Conservation (phyloP, 2,329 filamentous ascomycete species). For the Colletotrichum paranaense region DNA sequence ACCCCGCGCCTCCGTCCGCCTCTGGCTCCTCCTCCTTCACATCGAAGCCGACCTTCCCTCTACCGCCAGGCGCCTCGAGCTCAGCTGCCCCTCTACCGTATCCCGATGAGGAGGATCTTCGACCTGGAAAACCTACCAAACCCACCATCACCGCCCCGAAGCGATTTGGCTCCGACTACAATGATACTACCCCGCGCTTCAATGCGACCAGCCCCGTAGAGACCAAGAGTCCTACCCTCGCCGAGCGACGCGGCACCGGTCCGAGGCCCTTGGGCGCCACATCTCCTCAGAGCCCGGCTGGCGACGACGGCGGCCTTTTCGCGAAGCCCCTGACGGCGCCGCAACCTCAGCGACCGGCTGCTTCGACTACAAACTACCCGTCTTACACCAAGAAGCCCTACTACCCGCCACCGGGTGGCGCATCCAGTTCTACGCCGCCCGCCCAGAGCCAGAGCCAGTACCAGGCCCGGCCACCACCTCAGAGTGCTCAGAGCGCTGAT, state of each 20-base stretch:
- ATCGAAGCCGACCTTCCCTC: conserved; percentile 68
- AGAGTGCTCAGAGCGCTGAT: conserved; percentile 40
- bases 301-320: conserved; percentile 83
- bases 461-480: conserved; percentile 40
- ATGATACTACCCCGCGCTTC: conserved; percentile 65
- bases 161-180: conserved; percentile 57
- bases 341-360: conserved; percentile 52
- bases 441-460: conserved; percentile 43
- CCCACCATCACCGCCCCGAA: conserved; percentile 54
- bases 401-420: conserved; percentile 66
- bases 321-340: conserved; percentile 69
- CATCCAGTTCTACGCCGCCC: conserved; percentile 34
- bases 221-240: conserved; percentile 73
- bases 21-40: conserved; percentile 52
- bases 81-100: conserved; percentile 77
- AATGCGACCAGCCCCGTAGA: conserved; percentile 61
- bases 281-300: conserved; percentile 82
- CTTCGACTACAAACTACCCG: conserved; percentile 56
- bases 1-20: conserved; percentile 58
- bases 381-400: conserved; percentile 68
- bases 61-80: conserved; percentile 77
- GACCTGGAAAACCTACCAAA: conserved; percentile 52
- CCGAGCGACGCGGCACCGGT: conserved; percentile 83
- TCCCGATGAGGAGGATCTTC: conserved; percentile 74
- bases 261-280: conserved; percentile 78